phyloP scores from a whole-genome alignment of 176 grass and related monocot species.

The Tillandsia leiboldiana region DNA sequence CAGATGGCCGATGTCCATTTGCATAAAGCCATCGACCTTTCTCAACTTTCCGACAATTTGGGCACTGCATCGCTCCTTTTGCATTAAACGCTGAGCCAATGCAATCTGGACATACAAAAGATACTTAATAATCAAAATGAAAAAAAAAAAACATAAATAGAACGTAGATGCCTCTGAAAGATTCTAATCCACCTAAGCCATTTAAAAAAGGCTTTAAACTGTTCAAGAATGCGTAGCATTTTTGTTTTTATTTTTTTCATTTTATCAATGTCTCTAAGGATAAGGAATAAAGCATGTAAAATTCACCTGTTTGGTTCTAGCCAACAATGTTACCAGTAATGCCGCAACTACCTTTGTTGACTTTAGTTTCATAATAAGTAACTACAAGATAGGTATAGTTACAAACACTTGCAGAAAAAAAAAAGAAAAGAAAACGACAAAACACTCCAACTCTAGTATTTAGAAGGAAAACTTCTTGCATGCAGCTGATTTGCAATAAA shows the following conservation, averaged over 20 bases:
- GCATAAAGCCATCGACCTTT: slow-evolving; percentile 77
- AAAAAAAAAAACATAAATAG: neutral
- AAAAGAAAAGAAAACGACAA: neutral
- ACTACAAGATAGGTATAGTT: no score
- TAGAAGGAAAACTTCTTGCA: neutral
- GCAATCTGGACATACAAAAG: slow-evolving; percentile 54
- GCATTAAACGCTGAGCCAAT: slow-evolving; percentile 99
- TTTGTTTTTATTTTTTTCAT: no score
- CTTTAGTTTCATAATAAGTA: no score
- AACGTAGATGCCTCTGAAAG: neutral
- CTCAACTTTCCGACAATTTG: slow-evolving; percentile 84
- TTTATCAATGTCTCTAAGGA: no score
- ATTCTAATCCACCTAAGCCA: no score
- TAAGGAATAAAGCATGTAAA: no score
- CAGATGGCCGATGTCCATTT: slow-evolving; percentile 11
- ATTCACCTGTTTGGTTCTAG: no score
- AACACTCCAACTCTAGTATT: neutral
- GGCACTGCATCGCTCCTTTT: slow-evolving; percentile 89
- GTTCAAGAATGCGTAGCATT: no score
- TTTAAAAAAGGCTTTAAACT: no score
- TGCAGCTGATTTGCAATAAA: neutral
- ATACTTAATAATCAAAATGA: neutral
- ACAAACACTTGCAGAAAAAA: no score
- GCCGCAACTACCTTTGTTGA: no score
- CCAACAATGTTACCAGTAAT: no score